Conservation (phyloP, 768 basidiomycete genomes). For the Russula emetica region DNA sequence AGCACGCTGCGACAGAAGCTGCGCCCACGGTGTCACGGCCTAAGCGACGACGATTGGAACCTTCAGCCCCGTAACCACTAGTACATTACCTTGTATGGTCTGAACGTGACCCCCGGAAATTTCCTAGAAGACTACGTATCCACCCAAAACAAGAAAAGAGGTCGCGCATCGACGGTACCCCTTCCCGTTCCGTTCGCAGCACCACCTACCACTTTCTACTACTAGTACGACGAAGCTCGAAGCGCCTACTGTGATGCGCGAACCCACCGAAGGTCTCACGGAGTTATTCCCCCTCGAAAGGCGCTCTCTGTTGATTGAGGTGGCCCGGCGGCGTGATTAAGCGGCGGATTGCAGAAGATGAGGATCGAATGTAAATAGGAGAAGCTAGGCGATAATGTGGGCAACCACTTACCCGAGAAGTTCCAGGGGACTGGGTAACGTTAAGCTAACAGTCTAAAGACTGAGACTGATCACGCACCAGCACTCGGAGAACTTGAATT, state of each 20-base stretch:
- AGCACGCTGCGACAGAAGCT: constrained; percentile 18
- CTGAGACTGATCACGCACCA: not conserved
- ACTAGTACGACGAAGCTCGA: not conserved
- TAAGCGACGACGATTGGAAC: constrained; percentile 5
- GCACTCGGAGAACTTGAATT: not conserved
- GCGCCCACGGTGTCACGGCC: not conserved
- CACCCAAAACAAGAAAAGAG: constrained; percentile 5
- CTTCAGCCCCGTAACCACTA: not conserved
- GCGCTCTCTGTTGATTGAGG: not conserved
- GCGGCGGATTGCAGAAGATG: not conserved
- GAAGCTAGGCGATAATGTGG: not conserved
- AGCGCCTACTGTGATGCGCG: not conserved
- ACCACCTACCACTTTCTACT: not conserved
- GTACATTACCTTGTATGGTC: constrained; percentile 10
- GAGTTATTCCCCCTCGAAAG: not conserved
- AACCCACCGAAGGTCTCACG: constrained; percentile 7
- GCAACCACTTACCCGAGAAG: constrained; percentile 3
- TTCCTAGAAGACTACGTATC: not conserved
- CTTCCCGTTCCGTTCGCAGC: not conserved
- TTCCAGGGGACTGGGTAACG: not conserved
- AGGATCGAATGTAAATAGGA: not conserved
- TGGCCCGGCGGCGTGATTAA: not conserved
- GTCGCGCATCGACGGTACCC: constrained; percentile 1
- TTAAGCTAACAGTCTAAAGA: not conserved
- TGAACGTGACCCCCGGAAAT: not conserved